Evolutionary conservation across 768 basidiomycete species (phyloP).

Genomic region (Mycena albidolilacea): DNA sequence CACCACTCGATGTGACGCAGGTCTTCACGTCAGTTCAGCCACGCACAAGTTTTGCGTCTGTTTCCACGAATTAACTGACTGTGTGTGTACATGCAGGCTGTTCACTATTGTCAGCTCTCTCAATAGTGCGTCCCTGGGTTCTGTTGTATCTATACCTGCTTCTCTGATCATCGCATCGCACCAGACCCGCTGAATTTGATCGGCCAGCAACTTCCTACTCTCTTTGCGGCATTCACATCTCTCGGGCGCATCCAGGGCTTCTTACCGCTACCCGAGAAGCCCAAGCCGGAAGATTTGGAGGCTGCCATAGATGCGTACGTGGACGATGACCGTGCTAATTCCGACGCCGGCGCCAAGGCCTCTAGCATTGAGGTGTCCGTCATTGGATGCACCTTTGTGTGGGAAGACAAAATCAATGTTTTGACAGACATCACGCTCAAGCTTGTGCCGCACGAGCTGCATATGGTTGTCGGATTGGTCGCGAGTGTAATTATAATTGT

Average conservation of each 20-base stretch:
- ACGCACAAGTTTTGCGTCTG: too few species aligned
- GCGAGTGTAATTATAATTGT: slow-evolving; percentile 23
- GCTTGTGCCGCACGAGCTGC: slow-evolving; percentile 22
- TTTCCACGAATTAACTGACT: not conserved
- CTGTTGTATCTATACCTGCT: not conserved
- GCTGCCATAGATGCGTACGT: slow-evolving; percentile 4
- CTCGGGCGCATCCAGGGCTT: slow-evolving; percentile 32
- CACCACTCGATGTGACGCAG: slow-evolving; percentile 26
- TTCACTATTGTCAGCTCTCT: slow-evolving; percentile 16
- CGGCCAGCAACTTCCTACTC: slow-evolving; percentile 12
- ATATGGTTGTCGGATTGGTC: slow-evolving; percentile 35
- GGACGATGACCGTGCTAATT: slow-evolving; percentile 6
- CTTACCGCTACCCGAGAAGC: slow-evolving; percentile 32
- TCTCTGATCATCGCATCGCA: not conserved
- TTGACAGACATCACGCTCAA: slow-evolving; percentile 24
- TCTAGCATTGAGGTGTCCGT: slow-evolving; percentile 20
- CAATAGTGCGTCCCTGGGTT: not conserved
- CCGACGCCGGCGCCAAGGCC: not conserved
- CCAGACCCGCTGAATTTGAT: slow-evolving; percentile 20
- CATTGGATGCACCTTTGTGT: slow-evolving; percentile 23
- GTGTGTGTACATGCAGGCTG: not conserved
- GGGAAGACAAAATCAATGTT: slow-evolving; percentile 25
- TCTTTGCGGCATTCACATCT: slow-evolving; percentile 30
- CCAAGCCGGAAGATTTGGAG: not conserved
- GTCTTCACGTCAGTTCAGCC: slow-evolving; percentile 22